Evolutionary conservation across 1,284 basidiomycete species (phyloP).

Genomic region (Tylopilus sp.): DNA sequence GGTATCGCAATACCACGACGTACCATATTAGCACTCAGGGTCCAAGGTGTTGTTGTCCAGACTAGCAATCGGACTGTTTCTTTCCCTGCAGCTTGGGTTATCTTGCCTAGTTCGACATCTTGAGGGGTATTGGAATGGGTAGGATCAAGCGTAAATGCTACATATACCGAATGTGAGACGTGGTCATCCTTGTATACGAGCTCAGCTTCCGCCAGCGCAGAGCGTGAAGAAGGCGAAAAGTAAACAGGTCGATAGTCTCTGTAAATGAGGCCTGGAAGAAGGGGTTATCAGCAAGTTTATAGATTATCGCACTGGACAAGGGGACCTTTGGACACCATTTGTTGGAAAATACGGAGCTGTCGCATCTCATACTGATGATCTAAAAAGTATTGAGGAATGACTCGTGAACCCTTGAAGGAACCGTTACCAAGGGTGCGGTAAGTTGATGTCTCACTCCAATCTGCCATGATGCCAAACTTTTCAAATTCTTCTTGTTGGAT

Average conservation of each 20-base stretch:
- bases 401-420: background rate
- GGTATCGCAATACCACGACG: constrained; percentile 15
- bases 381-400: constrained; percentile 31
- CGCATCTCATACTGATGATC: constrained; percentile 87
- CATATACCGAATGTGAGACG: constrained; percentile 85
- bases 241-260: constrained; percentile 89
- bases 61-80: constrained; percentile 63
- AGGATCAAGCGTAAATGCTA: constrained; percentile 66
- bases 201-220: constrained; percentile 95
- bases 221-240: constrained; percentile 93
- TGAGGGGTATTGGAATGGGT: constrained; percentile 7
- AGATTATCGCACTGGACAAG: background rate
- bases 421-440: constrained; percentile 81
- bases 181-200: constrained; percentile 90
- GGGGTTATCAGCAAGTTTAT: background rate
- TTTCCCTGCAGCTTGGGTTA: constrained; percentile 24
- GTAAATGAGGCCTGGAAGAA: constrained; percentile 69
- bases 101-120: constrained; percentile 11
- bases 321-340: constrained; percentile 85
- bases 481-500: constrained; percentile 82
- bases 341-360: constrained; percentile 84
- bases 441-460: constrained; percentile 78
- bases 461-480: constrained; percentile 88
- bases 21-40: constrained; percentile 93
- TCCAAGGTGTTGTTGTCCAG: constrained; percentile 99